phyloP scores from a whole-genome alignment of 2,329 filamentous ascomycete genomes.

The Pseudogymnoascus sp. region DNA sequence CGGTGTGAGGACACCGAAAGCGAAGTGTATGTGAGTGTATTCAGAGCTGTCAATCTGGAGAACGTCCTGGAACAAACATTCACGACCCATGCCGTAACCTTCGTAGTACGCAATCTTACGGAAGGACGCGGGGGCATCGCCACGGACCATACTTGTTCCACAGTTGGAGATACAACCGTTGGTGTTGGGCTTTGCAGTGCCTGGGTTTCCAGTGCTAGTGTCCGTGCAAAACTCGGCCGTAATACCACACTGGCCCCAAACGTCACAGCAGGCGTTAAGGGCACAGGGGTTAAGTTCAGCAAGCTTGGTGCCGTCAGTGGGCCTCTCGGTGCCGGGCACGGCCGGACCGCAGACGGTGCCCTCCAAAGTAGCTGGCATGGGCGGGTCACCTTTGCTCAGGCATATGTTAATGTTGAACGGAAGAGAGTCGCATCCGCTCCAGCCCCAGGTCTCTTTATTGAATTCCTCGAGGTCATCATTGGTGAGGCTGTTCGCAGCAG shows the following conservation, averaged over 20 bases:
- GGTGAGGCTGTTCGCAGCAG: slow-evolving; percentile 27
- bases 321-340: slow-evolving; percentile 32
- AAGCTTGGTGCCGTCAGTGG: slow-evolving; percentile 29
- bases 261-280: slow-evolving; percentile 37
- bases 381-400: slow-evolving; percentile 34
- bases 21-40: slow-evolving; percentile 31
- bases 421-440: slow-evolving; percentile 33
- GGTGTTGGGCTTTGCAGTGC: slow-evolving; percentile 27
- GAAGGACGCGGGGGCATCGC: slow-evolving; percentile 19
- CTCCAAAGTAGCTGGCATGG: slow-evolving; percentile 33
- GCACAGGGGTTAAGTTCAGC: slow-evolving; percentile 40
- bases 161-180: slow-evolving; percentile 38
- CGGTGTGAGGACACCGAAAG: slow-evolving; percentile 30
- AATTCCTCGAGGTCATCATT: slow-evolving; percentile 30
- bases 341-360: slow-evolving; percentile 41
- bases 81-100: slow-evolving; percentile 25
- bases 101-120: slow-evolving; percentile 31
- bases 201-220: slow-evolving; percentile 28
- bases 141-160: slow-evolving; percentile 31
- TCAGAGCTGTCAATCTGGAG: slow-evolving; percentile 17
- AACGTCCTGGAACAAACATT: slow-evolving; percentile 26
- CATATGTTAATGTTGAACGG: slow-evolving; percentile 31
- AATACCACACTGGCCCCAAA: slow-evolving; percentile 35
- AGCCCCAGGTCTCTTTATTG: slow-evolving; percentile 40
- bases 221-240: slow-evolving; percentile 32